Conservation (phyloP, 805 yeast species). For the Ogataea neopini region DNA sequence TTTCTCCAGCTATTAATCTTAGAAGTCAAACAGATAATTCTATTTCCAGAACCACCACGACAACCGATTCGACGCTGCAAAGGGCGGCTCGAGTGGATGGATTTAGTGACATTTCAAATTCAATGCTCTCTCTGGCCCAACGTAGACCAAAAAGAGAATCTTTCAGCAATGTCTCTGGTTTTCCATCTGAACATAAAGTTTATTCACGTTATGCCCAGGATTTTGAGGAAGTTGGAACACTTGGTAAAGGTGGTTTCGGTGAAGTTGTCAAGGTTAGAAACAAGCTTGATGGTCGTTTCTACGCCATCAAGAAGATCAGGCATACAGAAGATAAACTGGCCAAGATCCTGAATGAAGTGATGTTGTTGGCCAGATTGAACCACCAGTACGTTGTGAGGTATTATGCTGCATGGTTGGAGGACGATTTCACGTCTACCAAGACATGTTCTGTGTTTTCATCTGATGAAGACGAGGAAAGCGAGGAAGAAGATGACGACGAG, state of each 20-base stretch:
- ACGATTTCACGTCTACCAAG: slow-evolving; percentile 40
- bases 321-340: slow-evolving; percentile 81
- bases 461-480: slow-evolving; percentile 28
- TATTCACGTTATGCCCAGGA: slow-evolving; percentile 85
- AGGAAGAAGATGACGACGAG: slow-evolving; percentile 31
- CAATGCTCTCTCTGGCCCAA: slow-evolving; percentile 17
- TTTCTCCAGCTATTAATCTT: slow-evolving; percentile 32
- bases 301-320: slow-evolving; percentile 89
- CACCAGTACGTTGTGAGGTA: slow-evolving; percentile 96
- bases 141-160: slow-evolving; percentile 30
- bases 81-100: slow-evolving; percentile 2
- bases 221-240: slow-evolving; percentile 87
- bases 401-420: slow-evolving; percentile 97
- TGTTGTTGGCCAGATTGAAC: slow-evolving; percentile 85
- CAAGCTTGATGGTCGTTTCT: slow-evolving; percentile 88
- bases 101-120: slow-evolving; percentile 26
- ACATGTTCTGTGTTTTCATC: slow-evolving; percentile 31
- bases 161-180: slow-evolving; percentile 23
- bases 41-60: background rate
- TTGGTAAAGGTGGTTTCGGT: slow-evolving; percentile 96
- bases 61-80: slow-evolving; percentile 4
- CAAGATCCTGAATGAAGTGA: slow-evolving; percentile 83
- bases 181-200: slow-evolving; percentile 20
- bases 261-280: slow-evolving; percentile 97
- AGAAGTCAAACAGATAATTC: background rate